These are phyloP conservation scores for Benincasa hispida DNA, from an alignment of 306 rosid genomes.

Conservation along the genomic window DNA sequence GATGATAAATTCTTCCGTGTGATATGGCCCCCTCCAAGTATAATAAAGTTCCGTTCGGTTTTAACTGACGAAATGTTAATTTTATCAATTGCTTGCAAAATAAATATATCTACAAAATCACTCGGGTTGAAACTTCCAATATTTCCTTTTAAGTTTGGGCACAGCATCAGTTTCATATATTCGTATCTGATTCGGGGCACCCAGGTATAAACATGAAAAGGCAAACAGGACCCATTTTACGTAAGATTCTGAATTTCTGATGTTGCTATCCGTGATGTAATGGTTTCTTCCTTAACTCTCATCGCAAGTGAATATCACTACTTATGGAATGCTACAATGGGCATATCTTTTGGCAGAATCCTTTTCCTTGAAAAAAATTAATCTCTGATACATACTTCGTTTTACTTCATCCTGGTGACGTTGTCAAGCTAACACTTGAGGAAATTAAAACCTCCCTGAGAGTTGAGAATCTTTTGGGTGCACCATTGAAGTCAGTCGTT, in stretches of 20 bases:
- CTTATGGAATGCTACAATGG: conserved; percentile 68
- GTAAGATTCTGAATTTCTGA: conserved; percentile 48
- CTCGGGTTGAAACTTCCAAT: neutral
- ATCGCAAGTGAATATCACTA: conserved; percentile 55
- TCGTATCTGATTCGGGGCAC: conserved; percentile 30
- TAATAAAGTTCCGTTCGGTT: neutral
- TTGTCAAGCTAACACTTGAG: neutral
- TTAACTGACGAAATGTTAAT: neutral
- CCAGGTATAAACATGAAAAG: conserved; percentile 12
- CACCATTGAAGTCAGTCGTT: neutral
- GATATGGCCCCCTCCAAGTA: neutral
- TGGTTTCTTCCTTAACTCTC: conserved; percentile 61
- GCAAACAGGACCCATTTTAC: conserved; percentile 52
- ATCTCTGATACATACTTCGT: conserved; percentile 77
- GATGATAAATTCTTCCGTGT: neutral
- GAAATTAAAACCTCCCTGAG: neutral
- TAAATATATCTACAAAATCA: neutral
- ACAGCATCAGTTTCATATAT: neutral
- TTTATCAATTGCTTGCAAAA: neutral
- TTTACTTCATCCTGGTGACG: conserved; percentile 63
- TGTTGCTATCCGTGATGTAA: conserved; percentile 81
- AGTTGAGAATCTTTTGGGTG: neutral
- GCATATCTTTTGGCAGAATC: conserved; percentile 78
- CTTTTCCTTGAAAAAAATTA: conserved; percentile 42
- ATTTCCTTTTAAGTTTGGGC: neutral